Conservation (phyloP, 371 early-diverging fungal genomes). For the Smittium culicis region DNA sequence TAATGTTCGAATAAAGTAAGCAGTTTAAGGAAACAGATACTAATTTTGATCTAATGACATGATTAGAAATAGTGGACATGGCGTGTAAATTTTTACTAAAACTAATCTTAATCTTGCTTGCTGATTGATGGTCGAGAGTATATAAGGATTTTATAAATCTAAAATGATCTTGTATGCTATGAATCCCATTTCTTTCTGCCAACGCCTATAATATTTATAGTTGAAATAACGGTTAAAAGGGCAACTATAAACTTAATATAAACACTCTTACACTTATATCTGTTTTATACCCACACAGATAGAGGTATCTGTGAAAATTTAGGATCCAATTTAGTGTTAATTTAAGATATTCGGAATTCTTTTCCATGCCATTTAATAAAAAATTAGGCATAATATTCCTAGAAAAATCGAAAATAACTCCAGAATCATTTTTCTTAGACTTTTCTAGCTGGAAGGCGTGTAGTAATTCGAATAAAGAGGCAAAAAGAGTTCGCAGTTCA, state of each 20-base stretch:
- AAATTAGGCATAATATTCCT: neutral
- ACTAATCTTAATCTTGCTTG: neutral
- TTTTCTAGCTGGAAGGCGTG: too few relatives aligned
- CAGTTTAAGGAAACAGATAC: neutral
- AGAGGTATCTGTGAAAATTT: neutral
- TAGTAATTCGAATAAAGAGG: too few relatives aligned
- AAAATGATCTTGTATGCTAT: neutral
- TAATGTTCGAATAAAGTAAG: neutral
- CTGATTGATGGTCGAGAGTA: neutral
- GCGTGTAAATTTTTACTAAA: neutral
- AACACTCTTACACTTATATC: neutral
- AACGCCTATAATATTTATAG: neutral
- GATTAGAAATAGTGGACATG: neutral
- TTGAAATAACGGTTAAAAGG: neutral
- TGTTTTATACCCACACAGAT: neutral
- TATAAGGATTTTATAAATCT: neutral
- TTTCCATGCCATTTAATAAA: neutral
- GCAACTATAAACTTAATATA: neutral
- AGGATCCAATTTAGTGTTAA: neutral
- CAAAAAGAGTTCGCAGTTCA: neutral
- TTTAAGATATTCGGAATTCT: neutral
- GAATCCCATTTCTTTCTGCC: neutral
- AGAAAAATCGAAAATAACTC: too few relatives aligned
- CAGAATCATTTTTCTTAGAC: too few relatives aligned
- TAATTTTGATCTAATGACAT: neutral